Evolutionary conservation across 2,329 filamentous ascomycete genomes (phyloP), one percentile per base, ranked within the genome.

Genomic region (Graphium sp.): DNA sequence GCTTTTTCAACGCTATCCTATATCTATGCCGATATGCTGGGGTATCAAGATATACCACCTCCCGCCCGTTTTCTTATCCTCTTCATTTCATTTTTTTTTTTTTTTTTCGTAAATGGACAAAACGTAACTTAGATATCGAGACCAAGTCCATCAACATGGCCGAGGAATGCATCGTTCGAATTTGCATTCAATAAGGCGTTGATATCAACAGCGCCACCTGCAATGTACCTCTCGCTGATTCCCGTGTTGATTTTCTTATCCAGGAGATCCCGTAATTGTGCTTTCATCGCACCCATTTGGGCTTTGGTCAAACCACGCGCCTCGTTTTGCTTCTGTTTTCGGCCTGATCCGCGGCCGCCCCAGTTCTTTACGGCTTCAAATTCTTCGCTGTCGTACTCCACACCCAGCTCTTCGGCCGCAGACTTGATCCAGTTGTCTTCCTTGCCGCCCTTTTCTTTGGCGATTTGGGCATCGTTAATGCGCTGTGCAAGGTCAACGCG

Each of bases 341-440:
- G 58, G 1, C 78, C 76, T 22, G 69, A 71, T 6, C 83, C 83
- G 20, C 82, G 63, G 0, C 79, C 76, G 27, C 67, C 66, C 42
- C 65, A 63, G 6, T 60, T 62, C 22, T 63, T 52, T 38, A 74
- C 75, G 33, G 84, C 75, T 38, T 78, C 79, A 35, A 93, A 76
- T 25, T 91, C 83, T 20, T 92, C 84, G 34, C 73, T 79, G 45
- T 95, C 84, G 46, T 92, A 93, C 29, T 94, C 87, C 0, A 95
- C 81, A 1, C 89, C 89, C 0, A 98, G 62, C 37, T 95, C 87
- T 33, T 94, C 84, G 0, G 89, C 89, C 0, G 84, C 85, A 26
- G 69, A 70, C 24, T 72, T 71, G 41, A 95, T 59, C 73, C 85
- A 89, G 32, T 82, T 72, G 39, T 93, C 81, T 40, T 92, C 81